Conservation (phyloP, 2,329 filamentous ascomycete genomes). For the Diplodia mutila region DNA sequence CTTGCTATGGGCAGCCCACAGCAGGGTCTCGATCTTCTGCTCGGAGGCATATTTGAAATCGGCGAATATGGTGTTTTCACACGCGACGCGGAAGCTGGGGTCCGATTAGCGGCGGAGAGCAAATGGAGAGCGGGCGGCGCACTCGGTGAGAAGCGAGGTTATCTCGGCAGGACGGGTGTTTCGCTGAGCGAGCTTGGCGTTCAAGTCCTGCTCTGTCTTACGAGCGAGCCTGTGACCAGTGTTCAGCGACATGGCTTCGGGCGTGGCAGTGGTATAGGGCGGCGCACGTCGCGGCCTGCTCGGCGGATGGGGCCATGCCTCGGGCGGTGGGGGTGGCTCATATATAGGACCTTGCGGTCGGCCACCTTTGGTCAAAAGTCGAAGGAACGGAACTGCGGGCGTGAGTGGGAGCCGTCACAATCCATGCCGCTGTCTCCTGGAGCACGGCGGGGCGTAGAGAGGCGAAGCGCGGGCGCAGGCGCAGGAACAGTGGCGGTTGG, state of each 20-base stretch:
- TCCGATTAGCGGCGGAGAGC: slow-evolving; percentile 23
- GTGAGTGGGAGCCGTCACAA: slow-evolving; percentile 54
- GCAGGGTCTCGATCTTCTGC: slow-evolving; percentile 67
- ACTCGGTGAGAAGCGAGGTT: slow-evolving; percentile 47
- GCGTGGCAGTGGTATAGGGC: not conserved
- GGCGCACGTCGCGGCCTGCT: slow-evolving; percentile 59
- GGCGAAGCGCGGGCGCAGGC: not conserved
- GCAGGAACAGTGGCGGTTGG: not conserved
- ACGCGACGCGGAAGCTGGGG: slow-evolving; percentile 69
- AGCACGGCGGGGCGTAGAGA: slow-evolving; percentile 6
- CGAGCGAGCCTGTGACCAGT: slow-evolving; percentile 44
- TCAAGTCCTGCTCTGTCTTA: slow-evolving; percentile 55
- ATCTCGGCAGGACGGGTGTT: slow-evolving; percentile 56
- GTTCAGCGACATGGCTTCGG: slow-evolving; percentile 32
- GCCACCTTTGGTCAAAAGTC: slow-evolving; percentile 56
- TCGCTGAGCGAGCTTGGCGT: slow-evolving; percentile 53
- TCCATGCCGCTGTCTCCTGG: slow-evolving; percentile 50
- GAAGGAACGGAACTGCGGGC: slow-evolving; percentile 53
- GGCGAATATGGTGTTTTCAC: slow-evolving; percentile 71
- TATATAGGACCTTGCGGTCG: slow-evolving; percentile 51
- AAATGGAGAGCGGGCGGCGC: slow-evolving; percentile 25
- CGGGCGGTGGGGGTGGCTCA: slow-evolving; percentile 37
- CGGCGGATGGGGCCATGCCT: slow-evolving; percentile 52
- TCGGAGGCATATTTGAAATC: slow-evolving; percentile 69
- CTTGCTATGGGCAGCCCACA: slow-evolving; percentile 79